Percentiles rank a stretch among this genome's conserved stretches.
Conservation (phyloP, 768 basidiomycete genomes). For the Naganishia vaughanmartiniae region DNA sequence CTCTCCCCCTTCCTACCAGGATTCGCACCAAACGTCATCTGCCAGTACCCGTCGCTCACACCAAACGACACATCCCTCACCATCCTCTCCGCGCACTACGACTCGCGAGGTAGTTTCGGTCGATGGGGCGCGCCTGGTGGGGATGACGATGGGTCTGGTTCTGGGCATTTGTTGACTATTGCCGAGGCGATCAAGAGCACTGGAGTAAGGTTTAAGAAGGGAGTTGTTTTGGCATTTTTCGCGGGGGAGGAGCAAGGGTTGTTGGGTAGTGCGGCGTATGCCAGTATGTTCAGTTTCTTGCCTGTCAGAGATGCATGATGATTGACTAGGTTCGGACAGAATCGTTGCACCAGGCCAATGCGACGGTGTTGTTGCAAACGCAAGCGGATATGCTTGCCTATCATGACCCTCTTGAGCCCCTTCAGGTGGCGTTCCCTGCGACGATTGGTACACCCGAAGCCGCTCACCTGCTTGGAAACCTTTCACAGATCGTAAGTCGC, state of each 20-base stretch:
- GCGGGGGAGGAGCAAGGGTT: slow-evolving; percentile 92
- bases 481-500: slow-evolving; percentile 76
- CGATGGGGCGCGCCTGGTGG: slow-evolving; percentile 65
- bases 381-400: slow-evolving; percentile 93
- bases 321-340: slow-evolving; percentile 52
- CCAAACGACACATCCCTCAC: slow-evolving; percentile 64
- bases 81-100: slow-evolving; percentile 81
- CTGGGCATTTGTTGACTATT: slow-evolving; percentile 72
- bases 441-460: slow-evolving; percentile 76
- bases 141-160: slow-evolving; percentile 66
- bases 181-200: slow-evolving; percentile 69
- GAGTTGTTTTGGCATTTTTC: slow-evolving; percentile 77
- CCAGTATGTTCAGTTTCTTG: slow-evolving; percentile 60
- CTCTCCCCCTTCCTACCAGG: slow-evolving; percentile 66
- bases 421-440: slow-evolving; percentile 77
- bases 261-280: slow-evolving; percentile 72
- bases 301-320: not conserved
- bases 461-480: slow-evolving; percentile 68
- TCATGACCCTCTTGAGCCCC: slow-evolving; percentile 70
- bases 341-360: slow-evolving; percentile 60
- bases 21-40: slow-evolving; percentile 84
- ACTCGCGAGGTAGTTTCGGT: slow-evolving; percentile 86
- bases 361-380: slow-evolving; percentile 75
- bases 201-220: slow-evolving; percentile 67
- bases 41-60: slow-evolving; percentile 63